Conservation (phyloP, 2,329 filamentous ascomycete species). For the Ascochyta pisi region DNA sequence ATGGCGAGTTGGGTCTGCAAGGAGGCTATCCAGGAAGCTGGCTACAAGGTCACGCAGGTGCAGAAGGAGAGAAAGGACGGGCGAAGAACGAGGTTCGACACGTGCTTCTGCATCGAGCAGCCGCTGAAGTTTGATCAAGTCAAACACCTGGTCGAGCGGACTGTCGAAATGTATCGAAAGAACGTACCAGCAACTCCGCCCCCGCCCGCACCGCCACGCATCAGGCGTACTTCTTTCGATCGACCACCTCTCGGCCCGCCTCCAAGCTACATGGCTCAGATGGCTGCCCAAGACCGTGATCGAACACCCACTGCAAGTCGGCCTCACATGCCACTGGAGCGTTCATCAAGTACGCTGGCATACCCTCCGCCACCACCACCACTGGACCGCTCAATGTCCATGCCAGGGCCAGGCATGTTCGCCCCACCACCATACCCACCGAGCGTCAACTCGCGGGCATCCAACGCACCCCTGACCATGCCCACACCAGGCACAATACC, state of each 20-base stretch:
- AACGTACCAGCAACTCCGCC: slow-evolving; percentile 27
- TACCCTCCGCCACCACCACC: slow-evolving; percentile 28
- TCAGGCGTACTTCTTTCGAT: slow-evolving; percentile 32
- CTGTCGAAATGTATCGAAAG: slow-evolving; percentile 46
- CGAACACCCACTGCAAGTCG: slow-evolving; percentile 31
- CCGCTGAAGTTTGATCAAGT: slow-evolving; percentile 46
- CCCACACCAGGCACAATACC: slow-evolving; percentile 7
- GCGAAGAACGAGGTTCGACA: slow-evolving; percentile 43
- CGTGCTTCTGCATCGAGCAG: slow-evolving; percentile 44
- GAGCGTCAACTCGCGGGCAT: slow-evolving; percentile 19
- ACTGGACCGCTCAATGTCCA: slow-evolving; percentile 37
- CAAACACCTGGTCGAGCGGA: slow-evolving; percentile 48
- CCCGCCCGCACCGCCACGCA: slow-evolving; percentile 20
- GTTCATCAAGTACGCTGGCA: slow-evolving; percentile 29
- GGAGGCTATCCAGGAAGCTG: slow-evolving; percentile 46
- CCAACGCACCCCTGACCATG: slow-evolving; percentile 26
- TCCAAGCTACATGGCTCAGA: slow-evolving; percentile 6
- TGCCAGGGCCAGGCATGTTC: slow-evolving; percentile 28
- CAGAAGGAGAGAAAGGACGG: slow-evolving; percentile 43
- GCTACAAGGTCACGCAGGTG: slow-evolving; percentile 38
- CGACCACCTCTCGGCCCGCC: slow-evolving; percentile 21
- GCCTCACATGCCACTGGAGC: slow-evolving; percentile 28
- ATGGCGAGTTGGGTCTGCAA: slow-evolving; percentile 49
- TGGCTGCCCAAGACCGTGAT: slow-evolving; percentile 28
- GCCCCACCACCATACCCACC: slow-evolving; percentile 16